Conservation (phyloP, 164 flowering plant species). For the Kalanchoe fedtschenkoi region DNA sequence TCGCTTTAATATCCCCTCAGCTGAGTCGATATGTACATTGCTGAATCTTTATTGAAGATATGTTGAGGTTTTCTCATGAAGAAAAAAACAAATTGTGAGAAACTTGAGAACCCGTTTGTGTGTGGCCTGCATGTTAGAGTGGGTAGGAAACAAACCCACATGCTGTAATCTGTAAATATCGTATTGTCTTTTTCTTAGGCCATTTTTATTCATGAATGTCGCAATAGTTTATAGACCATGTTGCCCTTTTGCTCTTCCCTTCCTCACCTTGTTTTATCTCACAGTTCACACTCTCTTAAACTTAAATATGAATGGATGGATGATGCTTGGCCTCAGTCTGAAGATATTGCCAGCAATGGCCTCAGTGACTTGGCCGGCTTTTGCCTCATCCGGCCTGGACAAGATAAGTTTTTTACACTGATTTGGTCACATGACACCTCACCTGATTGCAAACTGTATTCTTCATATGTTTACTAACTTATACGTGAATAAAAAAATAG, state of each 20-base stretch:
- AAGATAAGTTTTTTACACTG: too few species aligned
- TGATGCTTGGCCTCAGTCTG: background rate
- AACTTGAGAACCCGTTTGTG: background rate
- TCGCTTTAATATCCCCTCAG: background rate
- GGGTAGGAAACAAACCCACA: background rate
- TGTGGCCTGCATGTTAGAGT: constrained; percentile 1
- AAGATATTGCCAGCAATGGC: background rate
- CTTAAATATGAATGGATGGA: too few species aligned
- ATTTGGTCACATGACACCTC: background rate
- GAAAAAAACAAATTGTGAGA: background rate
- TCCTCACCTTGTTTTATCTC: background rate
- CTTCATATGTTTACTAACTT: constrained; percentile 1
- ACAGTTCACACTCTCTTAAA: too few species aligned
- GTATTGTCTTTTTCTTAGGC: too few species aligned
- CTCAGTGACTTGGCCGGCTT: background rate
- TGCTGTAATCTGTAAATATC: background rate
- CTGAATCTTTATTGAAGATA: background rate
- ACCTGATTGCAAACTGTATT: background rate
- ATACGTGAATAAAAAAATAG: background rate
- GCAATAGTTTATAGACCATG: too few species aligned
- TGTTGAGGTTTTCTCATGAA: too few species aligned
- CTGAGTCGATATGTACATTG: background rate
- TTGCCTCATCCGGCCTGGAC: background rate
- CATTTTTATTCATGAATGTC: too few species aligned
- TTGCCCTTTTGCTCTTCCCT: background rate